These are phyloP conservation scores for Lactarius quietus DNA, from an alignment of 768 basidiomycete species.

Conservation along the genomic window DNA sequence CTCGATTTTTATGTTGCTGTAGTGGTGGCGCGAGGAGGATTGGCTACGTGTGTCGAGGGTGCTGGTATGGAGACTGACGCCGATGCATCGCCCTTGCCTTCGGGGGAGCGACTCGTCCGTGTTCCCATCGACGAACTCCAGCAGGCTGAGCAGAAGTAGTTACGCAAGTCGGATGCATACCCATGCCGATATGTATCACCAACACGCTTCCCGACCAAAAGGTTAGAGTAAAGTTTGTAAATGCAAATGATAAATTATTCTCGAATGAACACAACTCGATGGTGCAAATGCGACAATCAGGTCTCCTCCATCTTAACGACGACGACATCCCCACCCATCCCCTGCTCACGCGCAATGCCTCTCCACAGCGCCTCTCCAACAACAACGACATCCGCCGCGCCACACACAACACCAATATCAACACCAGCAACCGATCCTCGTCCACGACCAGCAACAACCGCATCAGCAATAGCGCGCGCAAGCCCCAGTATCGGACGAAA, in stretches of 20 bases:
- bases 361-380: conserved; percentile 26
- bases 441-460: conserved; percentile 21
- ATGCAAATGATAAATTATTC: neutral
- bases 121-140: conserved; percentile 68
- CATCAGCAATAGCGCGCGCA: conserved; percentile 9
- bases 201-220: neutral
- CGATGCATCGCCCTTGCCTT: conserved; percentile 24
- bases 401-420: conserved; percentile 26
- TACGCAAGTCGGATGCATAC: neutral
- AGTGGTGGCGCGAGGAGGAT: conserved; percentile 51
- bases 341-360: conserved; percentile 8
- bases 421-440: conserved; percentile 23
- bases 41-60: conserved; percentile 31
- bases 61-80: neutral
- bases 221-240: neutral
- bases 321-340: conserved; percentile 3
- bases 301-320: conserved; percentile 24
- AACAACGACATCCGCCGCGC: conserved; percentile 21
- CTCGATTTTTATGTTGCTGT: neutral
- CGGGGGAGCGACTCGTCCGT: conserved; percentile 67
- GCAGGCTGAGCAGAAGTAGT: conserved; percentile 28
- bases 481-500: conserved; percentile 27
- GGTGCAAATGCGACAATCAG: neutral
- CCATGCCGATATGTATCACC: neutral
- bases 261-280: neutral